Evolutionary conservation across 257 asterid genomes (phyloP), one percentile per base, ranked within the genome.

Genomic region (Jasminum sambac): DNA sequence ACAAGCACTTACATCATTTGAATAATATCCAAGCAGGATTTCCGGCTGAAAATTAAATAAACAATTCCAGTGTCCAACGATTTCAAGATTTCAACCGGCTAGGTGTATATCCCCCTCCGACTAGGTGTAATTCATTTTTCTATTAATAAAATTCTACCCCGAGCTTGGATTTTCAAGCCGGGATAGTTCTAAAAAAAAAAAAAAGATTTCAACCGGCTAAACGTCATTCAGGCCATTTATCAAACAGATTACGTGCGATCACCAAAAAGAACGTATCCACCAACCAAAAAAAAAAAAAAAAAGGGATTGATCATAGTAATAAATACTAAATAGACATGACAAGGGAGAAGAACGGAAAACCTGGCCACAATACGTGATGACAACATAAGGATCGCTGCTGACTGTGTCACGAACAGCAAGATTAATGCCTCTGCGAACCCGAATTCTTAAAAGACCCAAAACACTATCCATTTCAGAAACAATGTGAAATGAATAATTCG

Each of bases 341-440:
- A 46, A 3, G 7, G 61, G 13, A 23, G 36, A 69, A 24, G 52
- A 40, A 55, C 23, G n/a, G 71, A 60, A 46, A 48, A 72, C 87
- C 85, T 80, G 78, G 5, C 71, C 71, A 66, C 66, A 78, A 61
- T 62, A 71, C 62, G 70, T 72, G 73, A 83, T 21, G 13, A 77
- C 79, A 67, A 80, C 85, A 25, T 80, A 83, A 67, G 87, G 87
- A 61, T 80, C 87, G 62, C 85, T 83, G 61, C 75, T 78, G 25
- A 66, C 17, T 6, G 70, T 25, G 59, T 83, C 87, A n/a, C 82
- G 84, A 69, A 75, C 68, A 1, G 81, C 81, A 23, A 83, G 74
- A 16, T 80, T 80, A 72, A 72, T 69, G 46, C 87, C 85, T 68
- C 62, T 80, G 0, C 66, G 30, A 42, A 75, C 76, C 38, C 82